A percentile compares a stretch with the other conserved stretches of the same genome.
Evolutionary conservation across 2,329 filamentous ascomycete genomes (phyloP).

Genomic region (Seiridium cupressi): DNA sequence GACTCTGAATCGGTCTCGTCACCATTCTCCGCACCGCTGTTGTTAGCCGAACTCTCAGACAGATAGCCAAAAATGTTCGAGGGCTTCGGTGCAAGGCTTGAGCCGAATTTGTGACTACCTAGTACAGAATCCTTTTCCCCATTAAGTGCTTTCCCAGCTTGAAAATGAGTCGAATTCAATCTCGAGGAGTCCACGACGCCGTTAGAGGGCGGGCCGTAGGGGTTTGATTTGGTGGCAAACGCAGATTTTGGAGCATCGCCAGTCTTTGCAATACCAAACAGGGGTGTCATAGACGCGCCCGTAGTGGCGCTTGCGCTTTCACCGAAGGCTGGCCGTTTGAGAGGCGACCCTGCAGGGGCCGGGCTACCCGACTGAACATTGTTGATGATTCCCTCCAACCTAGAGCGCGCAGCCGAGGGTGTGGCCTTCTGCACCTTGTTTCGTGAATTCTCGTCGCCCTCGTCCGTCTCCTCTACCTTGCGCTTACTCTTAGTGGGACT

Average conservation of each 20-base stretch:
- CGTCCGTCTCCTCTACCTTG: conserved; percentile 44
- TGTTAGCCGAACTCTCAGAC: conserved; percentile 56
- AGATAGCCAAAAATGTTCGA: conserved; percentile 61
- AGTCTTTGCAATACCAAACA: conserved; percentile 17
- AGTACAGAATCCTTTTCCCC: conserved; percentile 22
- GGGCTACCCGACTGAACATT: conserved; percentile 35
- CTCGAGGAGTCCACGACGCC: conserved; percentile 38
- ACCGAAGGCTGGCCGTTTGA: conserved; percentile 18
- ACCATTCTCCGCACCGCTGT: conserved; percentile 46
- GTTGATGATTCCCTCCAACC: conserved; percentile 58
- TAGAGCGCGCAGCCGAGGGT: conserved; percentile 52
- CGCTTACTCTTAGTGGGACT: conserved; percentile 50
- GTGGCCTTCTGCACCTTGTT: conserved; percentile 50
- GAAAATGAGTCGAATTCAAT: conserved; percentile 31
- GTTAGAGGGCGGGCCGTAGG: conserved; percentile 32
- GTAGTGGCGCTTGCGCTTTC: conserved; percentile 7
- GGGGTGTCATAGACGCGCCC: conserved; percentile 3
- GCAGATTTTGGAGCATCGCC: conserved; percentile 12
- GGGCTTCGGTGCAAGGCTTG: conserved; percentile 22
- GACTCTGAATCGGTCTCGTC: conserved; percentile 44
- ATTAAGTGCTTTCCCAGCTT: conserved; percentile 29
- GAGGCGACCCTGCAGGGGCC: conserved; percentile 25
- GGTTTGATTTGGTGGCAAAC: conserved; percentile 27
- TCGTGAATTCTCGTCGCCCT: conserved; percentile 44
- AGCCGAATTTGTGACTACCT: conserved; percentile 19